Evolutionary conservation across 1,284 basidiomycete genomes (phyloP).

Genomic region (Salmacisia buchloeana): DNA sequence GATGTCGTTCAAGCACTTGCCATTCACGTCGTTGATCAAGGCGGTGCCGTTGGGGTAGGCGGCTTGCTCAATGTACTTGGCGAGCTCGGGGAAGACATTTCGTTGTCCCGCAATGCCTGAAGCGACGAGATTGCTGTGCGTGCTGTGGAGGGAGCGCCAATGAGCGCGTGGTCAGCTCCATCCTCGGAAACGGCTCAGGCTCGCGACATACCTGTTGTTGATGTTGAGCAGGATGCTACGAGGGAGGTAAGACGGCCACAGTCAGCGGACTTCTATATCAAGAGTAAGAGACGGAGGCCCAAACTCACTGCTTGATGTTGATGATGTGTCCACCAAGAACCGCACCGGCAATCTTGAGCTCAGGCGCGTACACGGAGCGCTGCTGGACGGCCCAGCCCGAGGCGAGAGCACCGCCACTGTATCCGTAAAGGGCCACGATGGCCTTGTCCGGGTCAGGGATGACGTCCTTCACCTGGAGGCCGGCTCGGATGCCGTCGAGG

Average conservation of each 20-base stretch:
- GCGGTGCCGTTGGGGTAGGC: constrained; percentile 6
- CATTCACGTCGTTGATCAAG: constrained; percentile 2
- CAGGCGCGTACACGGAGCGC: constrained; percentile 1
- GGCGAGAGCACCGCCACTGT: constrained; percentile 5
- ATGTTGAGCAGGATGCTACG: constrained; percentile 4
- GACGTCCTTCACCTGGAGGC: constrained; percentile 1
- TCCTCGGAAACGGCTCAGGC: too few relatives aligned
- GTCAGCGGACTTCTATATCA: not conserved
- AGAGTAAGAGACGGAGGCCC: not conserved
- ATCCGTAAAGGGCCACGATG: constrained; percentile 4
- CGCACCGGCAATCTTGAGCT: constrained; percentile 8
- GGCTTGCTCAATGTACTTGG: not conserved
- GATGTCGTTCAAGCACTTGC: constrained; percentile 10
- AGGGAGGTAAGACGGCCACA: not conserved
- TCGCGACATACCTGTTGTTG: not conserved
- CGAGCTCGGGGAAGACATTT: constrained; percentile 4
- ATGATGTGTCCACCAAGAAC: constrained; percentile 8
- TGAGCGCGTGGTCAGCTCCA: not conserved
- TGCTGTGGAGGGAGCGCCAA: not conserved
- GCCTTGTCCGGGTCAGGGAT: constrained; percentile 7
- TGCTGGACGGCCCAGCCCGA: constrained; percentile 9
- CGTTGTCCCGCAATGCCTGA: constrained; percentile 3
- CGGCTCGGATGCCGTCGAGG: constrained; percentile 9
- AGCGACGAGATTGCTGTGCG: constrained; percentile 2
- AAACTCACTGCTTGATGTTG: constrained; percentile 6